A percentile compares a stretch with the other conserved stretches of the same genome.
Evolutionary conservation across 148 eudicot species (phyloP).

Genomic region (Camellia sinensis): DNA sequence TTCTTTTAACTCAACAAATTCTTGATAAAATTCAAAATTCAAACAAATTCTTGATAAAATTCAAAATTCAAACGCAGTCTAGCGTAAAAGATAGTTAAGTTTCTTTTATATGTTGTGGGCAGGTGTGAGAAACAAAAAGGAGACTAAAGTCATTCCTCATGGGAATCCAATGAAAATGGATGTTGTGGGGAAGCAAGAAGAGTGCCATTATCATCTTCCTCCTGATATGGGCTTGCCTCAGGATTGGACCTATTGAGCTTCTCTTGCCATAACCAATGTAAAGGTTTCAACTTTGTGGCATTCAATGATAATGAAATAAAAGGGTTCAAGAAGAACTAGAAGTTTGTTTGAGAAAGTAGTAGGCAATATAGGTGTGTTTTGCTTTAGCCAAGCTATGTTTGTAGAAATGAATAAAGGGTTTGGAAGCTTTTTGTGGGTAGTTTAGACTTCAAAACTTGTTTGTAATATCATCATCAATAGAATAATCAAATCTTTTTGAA

Average conservation of each 20-base stretch:
- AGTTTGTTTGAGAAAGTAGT: no score
- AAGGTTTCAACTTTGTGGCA: neutral
- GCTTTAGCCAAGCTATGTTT: no score
- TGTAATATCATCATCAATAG: no score
- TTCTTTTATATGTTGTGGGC: neutral
- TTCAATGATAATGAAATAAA: neutral
- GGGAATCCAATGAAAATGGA: neutral
- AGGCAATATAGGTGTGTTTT: no score
- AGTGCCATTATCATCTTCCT: conserved; percentile 5
- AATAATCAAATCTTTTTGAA: neutral
- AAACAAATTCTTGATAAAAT: no score
- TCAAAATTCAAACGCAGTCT: no score
- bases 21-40: no score
- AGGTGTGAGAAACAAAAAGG: conserved; percentile 1
- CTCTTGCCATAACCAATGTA: neutral
- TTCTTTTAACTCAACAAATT: no score
- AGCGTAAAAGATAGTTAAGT: no score
- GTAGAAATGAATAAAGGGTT: no score
- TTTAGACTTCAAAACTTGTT: no score
- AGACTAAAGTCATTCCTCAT: neutral
- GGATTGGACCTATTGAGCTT: conserved; percentile 18
- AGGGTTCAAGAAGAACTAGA: neutral
- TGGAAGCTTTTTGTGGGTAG: no score
- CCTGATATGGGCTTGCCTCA: conserved; percentile 6
- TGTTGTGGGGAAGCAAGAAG: conserved; percentile 9